A percentile compares a stretch with the other conserved stretches of the same genome.
phyloP scores from a whole-genome alignment of 768 basidiomycete genomes.

The Suillus tomentosus region DNA sequence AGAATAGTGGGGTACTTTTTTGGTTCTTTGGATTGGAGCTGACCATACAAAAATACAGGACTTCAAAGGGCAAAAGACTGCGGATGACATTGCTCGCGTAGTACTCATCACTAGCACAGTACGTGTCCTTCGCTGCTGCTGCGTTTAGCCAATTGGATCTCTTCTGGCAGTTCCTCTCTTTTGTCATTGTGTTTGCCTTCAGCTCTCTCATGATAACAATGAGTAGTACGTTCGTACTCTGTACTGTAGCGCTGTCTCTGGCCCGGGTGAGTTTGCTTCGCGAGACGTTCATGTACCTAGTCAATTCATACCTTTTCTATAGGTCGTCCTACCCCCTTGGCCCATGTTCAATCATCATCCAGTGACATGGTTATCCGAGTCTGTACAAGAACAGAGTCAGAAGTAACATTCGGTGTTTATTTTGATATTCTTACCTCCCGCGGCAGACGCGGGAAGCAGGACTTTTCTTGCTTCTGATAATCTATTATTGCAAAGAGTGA shows the following conservation, averaged over 20 bases:
- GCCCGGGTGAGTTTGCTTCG: constrained; percentile 2
- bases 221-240: constrained; percentile 13
- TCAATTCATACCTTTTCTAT: background rate
- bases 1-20: constrained; percentile 26
- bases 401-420: constrained; percentile 15
- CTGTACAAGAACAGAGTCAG: constrained; percentile 30
- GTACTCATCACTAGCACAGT: constrained; percentile 28
- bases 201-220: constrained; percentile 29
- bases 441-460: background rate
- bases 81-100: constrained; percentile 27
- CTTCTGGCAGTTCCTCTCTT: constrained; percentile 29
- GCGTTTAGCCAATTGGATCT: background rate
- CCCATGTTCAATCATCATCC: constrained; percentile 62
- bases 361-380: constrained; percentile 53
- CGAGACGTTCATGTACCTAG: background rate
- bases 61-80: constrained; percentile 33
- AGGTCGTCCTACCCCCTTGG: constrained; percentile 75
- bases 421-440: constrained; percentile 3
- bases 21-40: background rate
- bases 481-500: background rate
- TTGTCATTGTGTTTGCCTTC: constrained; percentile 31
- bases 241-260: constrained; percentile 8
- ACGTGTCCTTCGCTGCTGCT: constrained; percentile 9
- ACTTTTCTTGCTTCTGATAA: constrained; percentile 1
- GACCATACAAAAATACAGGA: constrained; percentile 23